Evolutionary conservation across 2,329 filamentous ascomycete species (phyloP).

Genomic region (Alternaria panax): DNA sequence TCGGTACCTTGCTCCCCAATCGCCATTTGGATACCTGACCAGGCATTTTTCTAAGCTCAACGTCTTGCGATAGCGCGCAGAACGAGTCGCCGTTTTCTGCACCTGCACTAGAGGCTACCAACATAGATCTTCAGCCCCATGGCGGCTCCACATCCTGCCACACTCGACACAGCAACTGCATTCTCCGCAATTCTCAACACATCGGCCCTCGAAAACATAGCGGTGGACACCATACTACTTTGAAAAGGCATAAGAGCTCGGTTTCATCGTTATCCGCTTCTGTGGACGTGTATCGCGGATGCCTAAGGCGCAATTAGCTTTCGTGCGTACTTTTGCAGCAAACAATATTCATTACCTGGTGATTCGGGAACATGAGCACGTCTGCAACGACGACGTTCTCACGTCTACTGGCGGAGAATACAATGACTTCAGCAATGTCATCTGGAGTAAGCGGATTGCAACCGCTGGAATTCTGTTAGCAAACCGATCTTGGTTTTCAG

Average conservation of each 20-base stretch:
- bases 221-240: background rate
- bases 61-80: background rate
- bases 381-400: slow-evolving; percentile 89
- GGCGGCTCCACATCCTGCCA: background rate
- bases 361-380: slow-evolving; percentile 80
- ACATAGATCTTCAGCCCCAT: background rate
- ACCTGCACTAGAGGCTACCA: background rate
- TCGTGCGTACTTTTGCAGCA: background rate
- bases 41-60: background rate
- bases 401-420: slow-evolving; percentile 77
- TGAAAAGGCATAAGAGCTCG: background rate
- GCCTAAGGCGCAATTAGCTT: slow-evolving; percentile 37
- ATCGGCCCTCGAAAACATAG: background rate
- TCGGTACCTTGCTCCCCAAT: background rate
- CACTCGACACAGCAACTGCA: background rate
- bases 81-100: background rate
- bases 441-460: slow-evolving; percentile 82
- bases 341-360: slow-evolving; percentile 63
- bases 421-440: slow-evolving; percentile 84
- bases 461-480: slow-evolving; percentile 24
- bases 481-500: background rate
- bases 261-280: background rate
- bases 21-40: background rate
- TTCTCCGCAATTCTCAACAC: background rate
- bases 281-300: slow-evolving; percentile 8